phyloP scores from a whole-genome alignment of 306 rosid species.

The Pachyrhizus erosus region DNA sequence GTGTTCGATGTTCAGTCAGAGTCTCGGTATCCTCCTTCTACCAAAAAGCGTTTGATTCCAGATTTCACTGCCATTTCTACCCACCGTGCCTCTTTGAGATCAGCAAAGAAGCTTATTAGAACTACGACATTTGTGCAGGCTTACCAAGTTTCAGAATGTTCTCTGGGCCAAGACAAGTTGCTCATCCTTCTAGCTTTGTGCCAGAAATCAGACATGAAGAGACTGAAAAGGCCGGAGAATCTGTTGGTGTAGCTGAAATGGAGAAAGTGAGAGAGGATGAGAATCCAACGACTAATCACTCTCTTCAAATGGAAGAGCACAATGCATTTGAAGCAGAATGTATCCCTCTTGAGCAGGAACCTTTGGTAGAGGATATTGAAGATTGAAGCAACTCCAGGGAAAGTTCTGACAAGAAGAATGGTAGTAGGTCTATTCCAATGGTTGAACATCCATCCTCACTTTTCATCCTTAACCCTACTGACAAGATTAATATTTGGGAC shows the following conservation, averaged over 20 bases:
- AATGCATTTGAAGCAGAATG: not conserved
- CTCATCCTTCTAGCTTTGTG: not conserved
- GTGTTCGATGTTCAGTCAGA: constrained; percentile 36
- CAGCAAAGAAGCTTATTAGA: too few species aligned
- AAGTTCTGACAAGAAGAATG: not conserved
- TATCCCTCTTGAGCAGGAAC: not conserved
- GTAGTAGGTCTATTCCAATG: not conserved
- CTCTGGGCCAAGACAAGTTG: not conserved
- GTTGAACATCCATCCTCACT: not conserved
- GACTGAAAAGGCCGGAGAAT: not conserved
- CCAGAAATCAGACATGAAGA: not conserved
- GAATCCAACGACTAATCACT: not conserved
- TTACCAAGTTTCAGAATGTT: too few species aligned
- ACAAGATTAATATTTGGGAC: not conserved
- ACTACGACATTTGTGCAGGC: too few species aligned
- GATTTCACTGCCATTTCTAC: too few species aligned
- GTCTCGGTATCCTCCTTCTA: not conserved
- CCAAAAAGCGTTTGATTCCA: too few species aligned
- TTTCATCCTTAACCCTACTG: not conserved
- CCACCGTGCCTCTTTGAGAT: too few species aligned
- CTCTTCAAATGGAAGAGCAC: not conserved
- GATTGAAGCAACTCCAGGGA: not conserved
- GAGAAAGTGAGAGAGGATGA: not conserved
- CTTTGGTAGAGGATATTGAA: not conserved
- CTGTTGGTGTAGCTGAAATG: not conserved